These are phyloP conservation scores for Phoma sp. DNA, from an alignment of 2,329 filamentous ascomycete genomes.

Conservation along the genomic window DNA sequence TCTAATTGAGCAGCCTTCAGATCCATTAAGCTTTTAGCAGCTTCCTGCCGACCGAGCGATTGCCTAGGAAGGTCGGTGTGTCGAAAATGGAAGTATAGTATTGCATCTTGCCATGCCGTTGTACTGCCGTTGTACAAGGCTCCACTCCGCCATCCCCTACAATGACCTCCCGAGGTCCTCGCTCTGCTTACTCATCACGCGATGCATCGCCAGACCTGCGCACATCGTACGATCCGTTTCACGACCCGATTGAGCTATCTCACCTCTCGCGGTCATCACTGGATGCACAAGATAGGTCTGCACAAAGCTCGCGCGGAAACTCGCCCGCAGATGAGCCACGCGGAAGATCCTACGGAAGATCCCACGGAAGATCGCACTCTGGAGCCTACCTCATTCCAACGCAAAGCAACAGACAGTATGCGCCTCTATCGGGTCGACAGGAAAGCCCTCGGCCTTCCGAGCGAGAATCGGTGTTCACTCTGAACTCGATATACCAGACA, in stretches of 20 bases:
- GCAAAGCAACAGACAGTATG: constrained; percentile 25
- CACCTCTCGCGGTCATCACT: constrained; percentile 21
- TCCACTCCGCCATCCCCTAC: neutral
- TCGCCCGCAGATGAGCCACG: constrained; percentile 20
- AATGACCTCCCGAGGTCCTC: constrained; percentile 34
- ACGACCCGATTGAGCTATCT: constrained; percentile 41
- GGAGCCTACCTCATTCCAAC: constrained; percentile 26
- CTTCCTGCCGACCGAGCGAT: neutral
- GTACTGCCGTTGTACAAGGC: neutral
- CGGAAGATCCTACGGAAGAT: neutral
- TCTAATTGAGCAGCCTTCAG: neutral
- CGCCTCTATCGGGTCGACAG: constrained; percentile 23
- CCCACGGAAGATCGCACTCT: constrained; percentile 24
- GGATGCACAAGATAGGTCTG: constrained; percentile 8
- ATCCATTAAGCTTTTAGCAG: neutral
- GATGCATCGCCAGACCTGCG: constrained; percentile 33
- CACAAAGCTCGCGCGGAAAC: constrained; percentile 18
- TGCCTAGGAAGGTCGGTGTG: neutral
- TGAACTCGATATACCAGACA: constrained; percentile 31
- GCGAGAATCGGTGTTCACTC: constrained; percentile 32
- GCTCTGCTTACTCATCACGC: constrained; percentile 30
- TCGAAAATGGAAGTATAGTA: constrained; percentile 3
- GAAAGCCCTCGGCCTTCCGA: constrained; percentile 22
- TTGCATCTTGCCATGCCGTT: neutral
- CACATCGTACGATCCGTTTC: constrained; percentile 35